Conservation (phyloP, 2,329 filamentous ascomycete genomes). For the Pseudofabraea citricarpa region DNA sequence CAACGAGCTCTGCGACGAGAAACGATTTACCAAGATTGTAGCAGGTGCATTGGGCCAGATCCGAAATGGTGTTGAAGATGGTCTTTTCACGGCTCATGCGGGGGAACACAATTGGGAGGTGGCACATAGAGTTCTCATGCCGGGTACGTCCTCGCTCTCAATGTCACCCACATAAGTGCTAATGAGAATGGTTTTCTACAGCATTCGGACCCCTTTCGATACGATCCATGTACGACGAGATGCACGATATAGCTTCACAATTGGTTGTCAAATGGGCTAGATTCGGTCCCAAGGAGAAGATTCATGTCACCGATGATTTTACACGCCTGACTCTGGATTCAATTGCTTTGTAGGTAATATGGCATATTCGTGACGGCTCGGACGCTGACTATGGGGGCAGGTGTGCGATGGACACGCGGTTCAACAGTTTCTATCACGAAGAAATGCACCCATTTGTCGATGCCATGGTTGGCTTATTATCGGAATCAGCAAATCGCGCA, state of each 20-base stretch:
- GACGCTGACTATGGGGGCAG: neutral
- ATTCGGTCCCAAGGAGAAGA: constrained; percentile 48
- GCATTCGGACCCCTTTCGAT: constrained; percentile 66
- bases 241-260: constrained; percentile 62
- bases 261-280: constrained; percentile 63
- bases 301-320: constrained; percentile 63
- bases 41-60: constrained; percentile 46
- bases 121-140: constrained; percentile 61
- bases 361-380: neutral
- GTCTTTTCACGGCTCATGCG: constrained; percentile 55
- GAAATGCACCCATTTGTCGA: constrained; percentile 64
- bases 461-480: constrained; percentile 60
- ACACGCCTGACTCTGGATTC: constrained; percentile 71
- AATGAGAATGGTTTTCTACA: constrained; percentile 20
- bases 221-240: constrained; percentile 61
- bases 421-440: constrained; percentile 71
- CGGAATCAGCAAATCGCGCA: constrained; percentile 47
- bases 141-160: constrained; percentile 29
- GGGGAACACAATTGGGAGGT: constrained; percentile 61
- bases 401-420: constrained; percentile 61
- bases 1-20: constrained; percentile 61
- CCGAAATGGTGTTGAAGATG: constrained; percentile 56
- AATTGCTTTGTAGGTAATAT: constrained; percentile 35
- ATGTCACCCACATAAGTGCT: too few species aligned
- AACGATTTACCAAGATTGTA: constrained; percentile 57